Conservation (phyloP, 2,329 filamentous ascomycete species). For the Colletotrichum chlorophyti region DNA sequence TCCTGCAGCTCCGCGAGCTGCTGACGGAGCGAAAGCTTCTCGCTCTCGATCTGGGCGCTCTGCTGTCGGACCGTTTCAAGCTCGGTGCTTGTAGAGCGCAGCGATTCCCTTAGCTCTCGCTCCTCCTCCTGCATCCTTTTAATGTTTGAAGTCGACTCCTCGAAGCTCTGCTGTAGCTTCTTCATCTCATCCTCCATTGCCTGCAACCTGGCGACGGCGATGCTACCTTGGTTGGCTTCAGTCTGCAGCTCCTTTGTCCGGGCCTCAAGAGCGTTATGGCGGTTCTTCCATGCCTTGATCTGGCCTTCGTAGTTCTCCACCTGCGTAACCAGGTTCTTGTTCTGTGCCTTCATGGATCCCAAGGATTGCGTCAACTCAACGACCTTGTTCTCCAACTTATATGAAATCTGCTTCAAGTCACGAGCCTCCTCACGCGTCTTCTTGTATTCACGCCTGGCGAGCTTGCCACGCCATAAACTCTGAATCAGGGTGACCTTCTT, state of each 20-base stretch:
- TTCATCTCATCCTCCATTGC: slow-evolving; percentile 96
- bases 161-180: slow-evolving; percentile 86
- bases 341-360: slow-evolving; percentile 91
- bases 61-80: slow-evolving; percentile 80
- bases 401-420: slow-evolving; percentile 98
- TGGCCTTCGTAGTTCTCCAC: slow-evolving; percentile 96
- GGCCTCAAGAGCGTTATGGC: slow-evolving; percentile 88
- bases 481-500: slow-evolving; percentile 90
- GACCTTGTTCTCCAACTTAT: slow-evolving; percentile 99
- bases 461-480: slow-evolving; percentile 88
- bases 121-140: slow-evolving; percentile 96
- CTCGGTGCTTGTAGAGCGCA: slow-evolving; percentile 80
- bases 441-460: slow-evolving; percentile 86
- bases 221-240: slow-evolving; percentile 97
- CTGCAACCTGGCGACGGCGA: slow-evolving; percentile 86
- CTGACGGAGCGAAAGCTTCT: slow-evolving; percentile 85
- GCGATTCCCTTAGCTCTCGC: slow-evolving; percentile 80
- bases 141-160: slow-evolving; percentile 88
- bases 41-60: slow-evolving; percentile 79
- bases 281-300: slow-evolving; percentile 93
- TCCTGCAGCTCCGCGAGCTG: slow-evolving; percentile 91
- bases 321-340: slow-evolving; percentile 86
- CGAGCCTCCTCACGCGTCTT: slow-evolving; percentile 90
- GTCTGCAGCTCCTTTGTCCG: slow-evolving; percentile 93
- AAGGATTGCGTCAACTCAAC: slow-evolving; percentile 95